Evolutionary conservation across 2,329 filamentous ascomycete genomes (phyloP), one percentile per base, ranked within the genome.

Genomic region (Aspergillus cejpii): DNA sequence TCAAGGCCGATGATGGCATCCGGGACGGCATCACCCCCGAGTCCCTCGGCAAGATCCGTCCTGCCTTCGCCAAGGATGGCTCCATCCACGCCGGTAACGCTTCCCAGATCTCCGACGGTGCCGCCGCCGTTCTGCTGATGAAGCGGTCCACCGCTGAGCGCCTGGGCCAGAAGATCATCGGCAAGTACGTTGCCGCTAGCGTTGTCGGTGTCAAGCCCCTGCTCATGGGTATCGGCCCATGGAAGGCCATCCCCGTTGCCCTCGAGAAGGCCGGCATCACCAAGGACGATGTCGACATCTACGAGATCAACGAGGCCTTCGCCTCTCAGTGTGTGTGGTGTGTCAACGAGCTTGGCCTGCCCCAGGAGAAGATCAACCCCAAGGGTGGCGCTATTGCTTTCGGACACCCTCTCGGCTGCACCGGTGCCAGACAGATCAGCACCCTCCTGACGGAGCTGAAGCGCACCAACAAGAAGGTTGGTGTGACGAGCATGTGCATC

Each of bases 261-360:
- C 83, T 96, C 45, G 79, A 87, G 65, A 90, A 92, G 67, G 87
- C 90, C 0, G 89, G 90, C 48, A 81, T 98, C 58, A 76, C 75
- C 64, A 87, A 84, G 69, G 84, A 94, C 45, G 91, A 97, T 56
- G 88, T 98, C 23, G 92, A 97, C 66, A 91, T 97, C 63, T 97
- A 80, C 63, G 92, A 98, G 79, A 96, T 98, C 78, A 98, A 98
- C 75, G 92, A 98, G 79, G 92, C 92, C 1, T 98, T 98, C 68
- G 92, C 92, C 24, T 87, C 81, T 52, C 91, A 97, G 77, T 95
- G 88, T 69, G 70, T 97, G 55, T 97, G 86, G 85, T 96, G 89
- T 69, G 81, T 87, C 52, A 87, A 92, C 61, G 83, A 96, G 75
- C 79, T 98, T 17, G 84, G 84, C 36, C 72, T 98, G 21, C 85